These are phyloP conservation scores for Polyplosphaeria fusca DNA, from an alignment of 495 filamentous ascomycete genomes.

Conservation along the genomic window DNA sequence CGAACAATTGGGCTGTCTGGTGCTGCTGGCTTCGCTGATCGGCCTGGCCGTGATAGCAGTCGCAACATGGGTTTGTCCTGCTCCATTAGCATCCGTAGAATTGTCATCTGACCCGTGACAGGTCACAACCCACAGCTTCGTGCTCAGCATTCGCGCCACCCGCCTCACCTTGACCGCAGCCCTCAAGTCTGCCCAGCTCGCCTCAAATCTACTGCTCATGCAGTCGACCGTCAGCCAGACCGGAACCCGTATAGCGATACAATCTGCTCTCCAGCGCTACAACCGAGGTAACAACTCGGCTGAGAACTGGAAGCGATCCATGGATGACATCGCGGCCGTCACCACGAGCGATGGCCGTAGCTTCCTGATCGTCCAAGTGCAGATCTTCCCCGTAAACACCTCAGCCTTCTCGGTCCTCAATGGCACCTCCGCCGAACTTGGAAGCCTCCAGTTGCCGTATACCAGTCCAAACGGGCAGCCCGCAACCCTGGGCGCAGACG, in stretches of 20 bases:
- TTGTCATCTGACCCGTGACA: constrained; percentile 40
- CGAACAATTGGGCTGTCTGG: constrained; percentile 73
- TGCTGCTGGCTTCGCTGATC: constrained; percentile 65
- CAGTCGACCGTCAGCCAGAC: constrained; percentile 66
- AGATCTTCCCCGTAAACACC: constrained; percentile 61
- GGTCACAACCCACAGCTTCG: constrained; percentile 73
- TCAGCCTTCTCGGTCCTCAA: constrained; percentile 60
- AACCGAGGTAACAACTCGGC: constrained; percentile 55
- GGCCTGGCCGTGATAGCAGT: constrained; percentile 63
- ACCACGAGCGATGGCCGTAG: constrained; percentile 50
- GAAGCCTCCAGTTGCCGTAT: constrained; percentile 51
- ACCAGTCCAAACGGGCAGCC: constrained; percentile 52
- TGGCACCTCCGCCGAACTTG: constrained; percentile 48
- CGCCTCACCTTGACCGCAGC: constrained; percentile 74
- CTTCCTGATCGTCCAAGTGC: constrained; percentile 61
- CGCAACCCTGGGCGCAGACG: constrained; percentile 56
- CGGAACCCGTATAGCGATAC: constrained; percentile 64
- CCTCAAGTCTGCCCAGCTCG: constrained; percentile 76
- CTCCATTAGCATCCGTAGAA: not conserved
- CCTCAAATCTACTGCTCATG: constrained; percentile 70
- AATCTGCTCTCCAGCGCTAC: constrained; percentile 59
- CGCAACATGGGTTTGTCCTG: constrained; percentile 52
- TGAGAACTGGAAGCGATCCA: constrained; percentile 54
- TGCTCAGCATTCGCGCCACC: constrained; percentile 57
- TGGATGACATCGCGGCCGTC: constrained; percentile 59